Percentiles rank a stretch among this genome's conserved stretches.
Conservation (phyloP, 331 rosid genomes). For the Cydonia oblonga region DNA sequence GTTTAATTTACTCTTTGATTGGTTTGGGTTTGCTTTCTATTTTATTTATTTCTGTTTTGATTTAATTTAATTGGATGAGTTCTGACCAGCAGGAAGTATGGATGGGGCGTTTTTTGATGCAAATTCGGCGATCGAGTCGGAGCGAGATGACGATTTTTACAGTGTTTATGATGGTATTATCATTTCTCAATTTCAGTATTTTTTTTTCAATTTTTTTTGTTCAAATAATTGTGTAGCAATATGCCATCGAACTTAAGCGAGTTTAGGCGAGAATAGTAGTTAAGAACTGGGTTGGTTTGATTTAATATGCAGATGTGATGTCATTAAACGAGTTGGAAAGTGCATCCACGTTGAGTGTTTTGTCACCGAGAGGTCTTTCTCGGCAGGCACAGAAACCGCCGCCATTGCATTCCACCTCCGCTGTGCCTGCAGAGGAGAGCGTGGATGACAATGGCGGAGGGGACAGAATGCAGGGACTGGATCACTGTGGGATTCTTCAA, state of each 20-base stretch:
- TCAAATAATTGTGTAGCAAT: too few relatives aligned
- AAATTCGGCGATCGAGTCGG: slow-evolving; percentile 66
- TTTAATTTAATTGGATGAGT: not conserved
- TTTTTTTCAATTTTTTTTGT: not conserved
- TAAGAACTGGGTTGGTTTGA: not conserved
- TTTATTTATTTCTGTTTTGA: too few relatives aligned
- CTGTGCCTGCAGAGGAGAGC: slow-evolving; percentile 28
- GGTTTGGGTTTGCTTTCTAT: not conserved
- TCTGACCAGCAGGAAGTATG: slow-evolving; percentile 10
- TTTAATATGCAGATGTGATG: slow-evolving; percentile 21
- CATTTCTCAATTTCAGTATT: not conserved
- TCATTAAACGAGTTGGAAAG: slow-evolving; percentile 36
- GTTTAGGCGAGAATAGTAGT: not conserved
- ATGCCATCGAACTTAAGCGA: too few relatives aligned
- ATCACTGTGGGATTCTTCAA: slow-evolving; percentile 49
- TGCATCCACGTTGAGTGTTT: slow-evolving; percentile 30
- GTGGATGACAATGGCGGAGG: slow-evolving; percentile 32
- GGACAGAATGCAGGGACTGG: slow-evolving; percentile 26
- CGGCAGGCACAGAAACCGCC: not conserved
- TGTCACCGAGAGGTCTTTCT: slow-evolving; percentile 29
- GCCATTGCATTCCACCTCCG: not conserved
- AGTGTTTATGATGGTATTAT: slow-evolving; percentile 67
- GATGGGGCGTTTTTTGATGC: slow-evolving; percentile 86
- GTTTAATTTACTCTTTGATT: not conserved
- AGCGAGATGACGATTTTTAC: slow-evolving; percentile 80